Conservation (phyloP, 768 basidiomycete genomes). For the Chalciporus sphaerocephalus region DNA sequence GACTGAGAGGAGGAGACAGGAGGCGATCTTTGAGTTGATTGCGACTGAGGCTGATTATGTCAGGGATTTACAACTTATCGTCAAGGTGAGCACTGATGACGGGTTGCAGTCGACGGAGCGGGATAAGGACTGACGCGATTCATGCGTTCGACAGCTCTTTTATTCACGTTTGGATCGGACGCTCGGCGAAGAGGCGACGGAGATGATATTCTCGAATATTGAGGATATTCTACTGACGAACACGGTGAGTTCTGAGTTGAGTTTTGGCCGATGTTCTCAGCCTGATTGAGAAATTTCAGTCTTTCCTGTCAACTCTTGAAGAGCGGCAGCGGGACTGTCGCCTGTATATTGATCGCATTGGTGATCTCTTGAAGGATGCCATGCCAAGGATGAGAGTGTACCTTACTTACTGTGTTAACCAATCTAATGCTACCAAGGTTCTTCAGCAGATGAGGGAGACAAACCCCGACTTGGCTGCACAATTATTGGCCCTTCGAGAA, state of each 20-base stretch:
- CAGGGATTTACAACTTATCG: slow-evolving; percentile 84
- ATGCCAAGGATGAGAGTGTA: slow-evolving; percentile 79
- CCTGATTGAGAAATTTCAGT: slow-evolving; percentile 34
- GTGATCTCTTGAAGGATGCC: slow-evolving; percentile 74
- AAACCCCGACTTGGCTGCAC: slow-evolving; percentile 58
- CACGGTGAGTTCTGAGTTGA: slow-evolving; percentile 49
- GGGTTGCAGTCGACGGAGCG: too few species aligned
- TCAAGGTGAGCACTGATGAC: slow-evolving; percentile 56
- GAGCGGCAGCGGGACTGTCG: slow-evolving; percentile 87
- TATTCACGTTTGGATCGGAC: slow-evolving; percentile 73
- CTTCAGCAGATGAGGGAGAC: slow-evolving; percentile 68
- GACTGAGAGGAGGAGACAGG: slow-evolving; percentile 81
- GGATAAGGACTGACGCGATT: neutral
- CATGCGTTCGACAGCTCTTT: slow-evolving; percentile 54
- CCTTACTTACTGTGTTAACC: slow-evolving; percentile 89
- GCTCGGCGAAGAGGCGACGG: slow-evolving; percentile 71
- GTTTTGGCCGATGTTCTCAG: neutral
- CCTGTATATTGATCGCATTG: slow-evolving; percentile 86
- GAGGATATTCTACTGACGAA: slow-evolving; percentile 90
- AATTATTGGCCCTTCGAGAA: slow-evolving; percentile 74
- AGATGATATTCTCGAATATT: slow-evolving; percentile 86
- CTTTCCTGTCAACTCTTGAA: slow-evolving; percentile 84
- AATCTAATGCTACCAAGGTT: slow-evolving; percentile 69
- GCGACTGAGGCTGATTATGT: slow-evolving; percentile 88
- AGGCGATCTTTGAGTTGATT: slow-evolving; percentile 95